Conservation (phyloP, 2,329 filamentous ascomycete species). For the Blastomyces percursus region DNA sequence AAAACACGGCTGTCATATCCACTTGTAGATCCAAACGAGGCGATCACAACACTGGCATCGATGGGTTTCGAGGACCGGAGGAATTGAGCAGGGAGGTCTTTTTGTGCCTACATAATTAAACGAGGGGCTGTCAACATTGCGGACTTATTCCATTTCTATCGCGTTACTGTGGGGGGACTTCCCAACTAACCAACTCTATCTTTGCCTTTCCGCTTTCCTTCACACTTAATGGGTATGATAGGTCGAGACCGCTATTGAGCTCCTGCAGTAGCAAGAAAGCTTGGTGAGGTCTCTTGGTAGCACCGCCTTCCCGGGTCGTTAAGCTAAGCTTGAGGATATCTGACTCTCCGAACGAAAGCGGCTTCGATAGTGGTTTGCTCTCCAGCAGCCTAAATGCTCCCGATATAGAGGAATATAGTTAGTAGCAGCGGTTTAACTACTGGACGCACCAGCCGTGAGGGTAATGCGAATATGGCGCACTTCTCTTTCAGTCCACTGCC, state of each 20-base stretch:
- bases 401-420: neutral
- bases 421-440: neutral
- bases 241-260: constrained; percentile 62
- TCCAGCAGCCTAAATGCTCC: constrained; percentile 43
- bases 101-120: constrained; percentile 54
- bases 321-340: constrained; percentile 74
- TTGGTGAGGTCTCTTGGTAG: constrained; percentile 79
- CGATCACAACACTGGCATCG: constrained; percentile 71
- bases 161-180: constrained; percentile 2
- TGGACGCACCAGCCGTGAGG: neutral
- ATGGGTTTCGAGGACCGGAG: constrained; percentile 57
- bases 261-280: constrained; percentile 81
- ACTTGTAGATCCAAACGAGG: constrained; percentile 66
- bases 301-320: constrained; percentile 68
- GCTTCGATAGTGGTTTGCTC: constrained; percentile 49
- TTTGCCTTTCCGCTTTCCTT: constrained; percentile 83
- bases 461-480: constrained; percentile 27
- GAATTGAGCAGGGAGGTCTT: constrained; percentile 79
- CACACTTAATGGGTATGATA: constrained; percentile 70
- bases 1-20: constrained; percentile 62
- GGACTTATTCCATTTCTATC: neutral
- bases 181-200: constrained; percentile 62
- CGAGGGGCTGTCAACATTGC: neutral
- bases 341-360: constrained; percentile 53
- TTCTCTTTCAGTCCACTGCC: constrained; percentile 45